Evolutionary conservation across 441 rosid species (phyloP).

Genomic region (Erodium trifolium): DNA sequence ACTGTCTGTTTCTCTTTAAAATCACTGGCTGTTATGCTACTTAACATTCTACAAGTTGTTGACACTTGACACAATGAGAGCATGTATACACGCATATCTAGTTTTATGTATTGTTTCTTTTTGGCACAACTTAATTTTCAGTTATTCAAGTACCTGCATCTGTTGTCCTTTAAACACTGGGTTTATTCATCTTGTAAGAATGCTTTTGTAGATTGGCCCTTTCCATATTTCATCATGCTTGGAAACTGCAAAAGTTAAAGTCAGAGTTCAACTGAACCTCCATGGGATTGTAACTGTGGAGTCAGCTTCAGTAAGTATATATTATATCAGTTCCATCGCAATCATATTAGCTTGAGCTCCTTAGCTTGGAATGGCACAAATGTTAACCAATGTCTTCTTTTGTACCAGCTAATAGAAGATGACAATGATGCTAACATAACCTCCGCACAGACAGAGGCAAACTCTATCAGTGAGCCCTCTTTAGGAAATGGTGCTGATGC

Average conservation of each 20-base stretch:
- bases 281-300: conserved; percentile 52
- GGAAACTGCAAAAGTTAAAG: conserved; percentile 49
- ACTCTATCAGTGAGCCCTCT: conserved; percentile 23
- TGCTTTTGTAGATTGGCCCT: conserved; percentile 55
- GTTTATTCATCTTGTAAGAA: conserved; percentile 13
- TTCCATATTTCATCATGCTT: conserved; percentile 26
- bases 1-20: neutral
- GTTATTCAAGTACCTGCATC: neutral
- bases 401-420: conserved; percentile 37
- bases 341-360: neutral
- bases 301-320: conserved; percentile 47
- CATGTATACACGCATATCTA: neutral
- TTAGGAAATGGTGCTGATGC: conserved; percentile 22
- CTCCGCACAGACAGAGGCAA: conserved; percentile 17
- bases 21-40: neutral
- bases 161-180: neutral
- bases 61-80: neutral
- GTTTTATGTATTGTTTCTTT: neutral
- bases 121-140: neutral
- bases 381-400: conserved; percentile 13
- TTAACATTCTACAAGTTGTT: neutral
- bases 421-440: conserved; percentile 21
- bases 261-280: conserved; percentile 52
- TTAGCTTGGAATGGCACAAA: conserved; percentile 2
- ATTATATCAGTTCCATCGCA: conserved; percentile 7